Conservation (phyloP, 2,329 filamentous ascomycete genomes). For the Ophiostoma angusticollis region DNA sequence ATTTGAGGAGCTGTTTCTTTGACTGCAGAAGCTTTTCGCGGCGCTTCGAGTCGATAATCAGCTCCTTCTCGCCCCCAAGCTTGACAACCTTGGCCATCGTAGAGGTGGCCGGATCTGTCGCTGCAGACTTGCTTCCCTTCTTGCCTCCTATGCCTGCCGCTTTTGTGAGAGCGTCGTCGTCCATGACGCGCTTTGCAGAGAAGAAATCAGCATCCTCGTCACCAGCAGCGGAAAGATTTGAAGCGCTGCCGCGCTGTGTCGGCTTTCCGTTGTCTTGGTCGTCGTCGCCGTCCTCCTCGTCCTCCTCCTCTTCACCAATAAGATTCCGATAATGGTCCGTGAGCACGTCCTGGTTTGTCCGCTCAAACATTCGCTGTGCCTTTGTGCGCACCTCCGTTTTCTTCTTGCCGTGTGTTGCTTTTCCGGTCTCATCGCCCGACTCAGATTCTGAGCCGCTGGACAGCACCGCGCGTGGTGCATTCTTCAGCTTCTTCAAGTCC, state of each 20-base stretch:
- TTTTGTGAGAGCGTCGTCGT: conserved; percentile 50
- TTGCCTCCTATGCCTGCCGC: conserved; percentile 29
- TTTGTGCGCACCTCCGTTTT: conserved; percentile 75
- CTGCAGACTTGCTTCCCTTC: conserved; percentile 10
- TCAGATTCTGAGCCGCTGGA: conserved; percentile 49
- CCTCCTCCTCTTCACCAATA: conserved; percentile 47
- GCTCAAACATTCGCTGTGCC: conserved; percentile 96
- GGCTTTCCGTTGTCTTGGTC: neutral
- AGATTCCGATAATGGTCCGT: conserved; percentile 90
- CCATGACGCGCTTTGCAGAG: conserved; percentile 76
- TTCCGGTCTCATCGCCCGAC: conserved; percentile 28
- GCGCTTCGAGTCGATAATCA: conserved; percentile 86
- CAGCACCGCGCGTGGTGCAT: conserved; percentile 58
- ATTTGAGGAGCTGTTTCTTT: conserved; percentile 87
- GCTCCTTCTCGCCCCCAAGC: conserved; percentile 49
- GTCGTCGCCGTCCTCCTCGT: conserved; percentile 41
- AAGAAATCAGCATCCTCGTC: conserved; percentile 55
- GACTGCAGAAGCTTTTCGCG: conserved; percentile 89
- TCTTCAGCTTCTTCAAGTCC: conserved; percentile 77
- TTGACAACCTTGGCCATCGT: conserved; percentile 46
- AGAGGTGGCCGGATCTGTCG: conserved; percentile 24
- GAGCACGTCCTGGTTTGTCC: conserved; percentile 88
- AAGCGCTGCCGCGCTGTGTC: too few species aligned
- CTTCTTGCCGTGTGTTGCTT: conserved; percentile 39
- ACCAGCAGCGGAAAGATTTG: neutral